Conservation (phyloP, 208 protist species). For the Trypanosoma congolense region DNA sequence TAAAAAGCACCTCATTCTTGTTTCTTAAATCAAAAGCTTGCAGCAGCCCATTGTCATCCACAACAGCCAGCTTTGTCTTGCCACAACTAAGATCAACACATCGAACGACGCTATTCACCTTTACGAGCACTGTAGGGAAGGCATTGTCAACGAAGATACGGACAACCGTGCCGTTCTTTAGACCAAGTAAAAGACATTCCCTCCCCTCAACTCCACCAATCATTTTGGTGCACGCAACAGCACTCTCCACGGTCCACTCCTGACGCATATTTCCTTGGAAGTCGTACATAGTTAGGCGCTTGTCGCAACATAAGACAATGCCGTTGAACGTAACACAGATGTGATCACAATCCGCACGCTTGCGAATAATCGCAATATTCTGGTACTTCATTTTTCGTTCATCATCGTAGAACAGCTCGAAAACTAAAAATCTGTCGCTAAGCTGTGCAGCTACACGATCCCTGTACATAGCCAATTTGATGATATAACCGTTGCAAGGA, state of each 20-base stretch:
- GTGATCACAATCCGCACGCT: constrained; percentile 89
- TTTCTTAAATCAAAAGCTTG: constrained; percentile 84
- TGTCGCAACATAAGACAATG: constrained; percentile 89
- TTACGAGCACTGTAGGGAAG: constrained; percentile 91
- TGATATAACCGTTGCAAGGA: constrained; percentile 93
- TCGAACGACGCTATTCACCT: constrained; percentile 62
- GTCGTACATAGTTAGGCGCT: constrained; percentile 86
- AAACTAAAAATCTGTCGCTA: constrained; percentile 90
- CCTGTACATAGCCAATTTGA: constrained; percentile 92
- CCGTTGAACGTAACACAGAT: constrained; percentile 88
- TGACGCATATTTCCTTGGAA: constrained; percentile 87
- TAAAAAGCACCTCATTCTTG: constrained; percentile 87
- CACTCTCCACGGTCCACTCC: constrained; percentile 93
- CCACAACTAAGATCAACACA: constrained; percentile 89
- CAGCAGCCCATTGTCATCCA: constrained; percentile 88
- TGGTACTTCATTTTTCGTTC: constrained; percentile 84
- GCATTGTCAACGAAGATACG: constrained; percentile 96
- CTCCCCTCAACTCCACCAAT: constrained; percentile 82
- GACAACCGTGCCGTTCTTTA: constrained; percentile 86
- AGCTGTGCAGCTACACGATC: constrained; percentile 94
- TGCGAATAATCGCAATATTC: constrained; percentile 88
- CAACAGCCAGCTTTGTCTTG: constrained; percentile 89
- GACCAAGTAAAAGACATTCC: constrained; percentile 92
- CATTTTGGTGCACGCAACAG: constrained; percentile 94
- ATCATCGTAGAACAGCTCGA: constrained; percentile 91